Evolutionary conservation across 345 rosid genomes (phyloP).

Genomic region (Corchorus capsularis): DNA sequence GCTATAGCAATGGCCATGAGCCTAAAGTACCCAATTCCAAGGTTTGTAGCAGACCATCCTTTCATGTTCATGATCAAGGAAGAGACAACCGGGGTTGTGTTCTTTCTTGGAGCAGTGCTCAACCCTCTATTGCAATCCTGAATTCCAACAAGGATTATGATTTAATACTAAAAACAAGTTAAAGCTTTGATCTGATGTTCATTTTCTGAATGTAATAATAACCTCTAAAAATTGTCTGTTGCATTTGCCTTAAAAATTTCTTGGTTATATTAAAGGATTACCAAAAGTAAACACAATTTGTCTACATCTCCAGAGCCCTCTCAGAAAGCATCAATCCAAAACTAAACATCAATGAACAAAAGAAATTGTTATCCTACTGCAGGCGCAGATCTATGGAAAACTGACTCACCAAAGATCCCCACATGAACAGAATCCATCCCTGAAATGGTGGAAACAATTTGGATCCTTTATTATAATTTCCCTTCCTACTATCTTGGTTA

Average conservation of each 20-base stretch:
- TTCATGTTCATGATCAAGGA: conserved; percentile 23
- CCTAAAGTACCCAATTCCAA: conserved; percentile 19
- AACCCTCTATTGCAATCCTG: not conserved
- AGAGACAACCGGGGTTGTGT: too few species aligned
- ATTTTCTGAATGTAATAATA: too few species aligned
- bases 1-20: conserved; percentile 23
- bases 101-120: too few species aligned
- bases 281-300: too few species aligned
- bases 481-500: conserved; percentile 39
- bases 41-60: conserved; percentile 72
- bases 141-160: not conserved
- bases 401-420: conserved; percentile 29
- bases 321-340: too few species aligned
- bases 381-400: not conserved
- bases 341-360: not conserved
- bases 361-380: not conserved
- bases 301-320: too few species aligned
- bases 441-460: conserved; percentile 46
- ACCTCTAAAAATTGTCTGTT: too few species aligned
- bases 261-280: too few species aligned
- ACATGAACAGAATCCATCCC: conserved; percentile 48
- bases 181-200: not conserved
- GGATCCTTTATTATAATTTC: conserved; percentile 51
- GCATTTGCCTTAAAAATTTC: too few species aligned
- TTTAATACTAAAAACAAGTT: not conserved